A percentile compares a stretch with the other conserved stretches of the same genome.
Conservation (phyloP, 2,329 filamentous ascomycete genomes). For the Exutisphaerella laricina region DNA sequence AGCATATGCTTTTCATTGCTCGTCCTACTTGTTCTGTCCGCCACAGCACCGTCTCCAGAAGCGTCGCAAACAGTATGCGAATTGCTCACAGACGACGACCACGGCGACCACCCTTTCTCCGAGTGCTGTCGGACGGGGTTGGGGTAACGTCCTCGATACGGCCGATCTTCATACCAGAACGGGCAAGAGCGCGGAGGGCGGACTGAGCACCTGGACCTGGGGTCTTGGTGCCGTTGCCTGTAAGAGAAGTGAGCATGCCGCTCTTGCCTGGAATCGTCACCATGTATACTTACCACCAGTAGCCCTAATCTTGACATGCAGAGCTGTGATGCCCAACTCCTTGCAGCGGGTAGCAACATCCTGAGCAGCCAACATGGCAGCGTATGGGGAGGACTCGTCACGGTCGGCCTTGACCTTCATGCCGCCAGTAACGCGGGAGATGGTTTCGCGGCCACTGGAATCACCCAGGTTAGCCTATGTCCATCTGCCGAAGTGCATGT, state of each 20-base stretch:
- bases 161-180: conserved; percentile 99
- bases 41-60: conserved; percentile 12
- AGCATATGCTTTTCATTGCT: conserved; percentile 22
- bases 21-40: conserved; percentile 15
- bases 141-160: conserved; percentile 99
- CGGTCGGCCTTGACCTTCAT: conserved; percentile 99
- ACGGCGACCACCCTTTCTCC: conserved; percentile 99
- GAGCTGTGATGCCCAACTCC: conserved; percentile 82
- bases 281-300: conserved; percentile 70
- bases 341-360: conserved; percentile 81
- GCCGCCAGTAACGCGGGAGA: conserved; percentile 98
- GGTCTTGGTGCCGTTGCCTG: conserved; percentile 99
- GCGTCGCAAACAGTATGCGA: conserved; percentile 18
- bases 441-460: conserved; percentile 97
- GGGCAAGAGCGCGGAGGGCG: conserved; percentile 95
- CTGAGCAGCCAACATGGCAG: conserved; percentile 99
- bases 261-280: too few relatives aligned
- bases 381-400: conserved; percentile 99
- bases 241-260: background rate
- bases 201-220: conserved; percentile 98
- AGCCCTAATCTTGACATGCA: conserved; percentile 99
- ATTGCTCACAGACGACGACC: conserved; percentile 88
- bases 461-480: conserved; percentile 62
- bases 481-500: conserved; percentile 25
- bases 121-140: conserved; percentile 97